Conservation (phyloP, 1,284 basidiomycete species). For the Rugosomyces carneus region DNA sequence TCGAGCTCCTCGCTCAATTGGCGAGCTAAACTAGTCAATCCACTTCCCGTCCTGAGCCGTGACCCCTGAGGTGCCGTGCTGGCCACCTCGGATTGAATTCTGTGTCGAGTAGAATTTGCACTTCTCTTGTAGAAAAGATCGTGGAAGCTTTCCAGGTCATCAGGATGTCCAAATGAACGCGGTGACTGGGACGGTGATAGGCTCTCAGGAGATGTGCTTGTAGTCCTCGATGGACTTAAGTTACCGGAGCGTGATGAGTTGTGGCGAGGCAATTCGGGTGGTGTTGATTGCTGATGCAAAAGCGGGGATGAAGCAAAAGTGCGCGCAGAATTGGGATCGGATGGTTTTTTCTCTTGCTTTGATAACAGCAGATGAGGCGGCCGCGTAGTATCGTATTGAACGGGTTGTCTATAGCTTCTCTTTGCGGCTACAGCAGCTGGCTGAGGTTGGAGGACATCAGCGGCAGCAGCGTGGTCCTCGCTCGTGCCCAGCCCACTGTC, state of each 20-base stretch:
- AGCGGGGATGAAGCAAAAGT: slow-evolving; percentile 17
- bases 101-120: slow-evolving; percentile 4
- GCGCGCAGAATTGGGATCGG: slow-evolving; percentile 14
- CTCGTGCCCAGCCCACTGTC: slow-evolving; percentile 46
- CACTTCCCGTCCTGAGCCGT: slow-evolving; percentile 36
- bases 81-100: not conserved
- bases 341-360: slow-evolving; percentile 8
- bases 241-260: slow-evolving; percentile 1
- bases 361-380: slow-evolving; percentile 17
- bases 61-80: slow-evolving; percentile 7
- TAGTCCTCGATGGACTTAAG: slow-evolving; percentile 3
- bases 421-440: slow-evolving; percentile 10
- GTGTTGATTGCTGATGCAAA: slow-evolving; percentile 5
- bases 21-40: slow-evolving; percentile 54
- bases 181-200: slow-evolving; percentile 38
- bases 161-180: slow-evolving; percentile 45
- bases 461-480: slow-evolving; percentile 25
- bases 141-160: slow-evolving; percentile 63
- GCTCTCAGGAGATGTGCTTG: slow-evolving; percentile 25
- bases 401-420: slow-evolving; percentile 25
- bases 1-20: slow-evolving; percentile 58
- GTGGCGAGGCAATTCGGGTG: slow-evolving; percentile 1
- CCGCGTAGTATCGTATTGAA: slow-evolving; percentile 31
- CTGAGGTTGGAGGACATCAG: slow-evolving; percentile 1
- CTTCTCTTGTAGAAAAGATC: slow-evolving; percentile 62